Percentiles rank a stretch among this genome's conserved stretches.
phyloP scores from a whole-genome alignment of 2,329 filamentous ascomycete genomes.

The Penicillium nordicum region DNA sequence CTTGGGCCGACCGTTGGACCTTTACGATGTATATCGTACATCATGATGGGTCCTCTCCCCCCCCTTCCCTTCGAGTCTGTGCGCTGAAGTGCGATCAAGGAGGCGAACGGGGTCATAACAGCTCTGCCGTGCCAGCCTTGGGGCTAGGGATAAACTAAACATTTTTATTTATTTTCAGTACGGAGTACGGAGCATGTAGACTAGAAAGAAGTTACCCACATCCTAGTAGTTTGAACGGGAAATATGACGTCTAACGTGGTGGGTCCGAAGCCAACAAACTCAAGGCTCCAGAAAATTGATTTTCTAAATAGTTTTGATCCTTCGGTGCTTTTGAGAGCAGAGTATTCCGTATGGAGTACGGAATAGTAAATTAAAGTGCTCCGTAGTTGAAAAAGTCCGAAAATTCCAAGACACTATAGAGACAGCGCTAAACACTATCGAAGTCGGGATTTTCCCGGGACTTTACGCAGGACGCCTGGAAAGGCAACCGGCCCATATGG shows the following conservation, averaged over 20 bases:
- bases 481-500: slow-evolving; percentile 16
- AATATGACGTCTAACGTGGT: slow-evolving; percentile 3
- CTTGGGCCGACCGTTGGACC: slow-evolving; percentile 20
- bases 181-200: no score
- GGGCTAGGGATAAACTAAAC: not conserved
- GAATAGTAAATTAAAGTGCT: not conserved
- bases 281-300: slow-evolving; percentile 4
- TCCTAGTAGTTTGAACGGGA: not conserved
- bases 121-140: not conserved
- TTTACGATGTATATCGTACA: slow-evolving; percentile 9
- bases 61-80: slow-evolving; percentile 10
- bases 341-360: no score
- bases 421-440: not conserved
- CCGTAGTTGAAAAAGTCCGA: not conserved
- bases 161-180: not conserved
- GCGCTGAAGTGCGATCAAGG: slow-evolving; percentile 4
- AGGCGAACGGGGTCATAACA: not conserved
- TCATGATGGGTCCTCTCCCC: slow-evolving; percentile 11
- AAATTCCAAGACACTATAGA: not conserved
- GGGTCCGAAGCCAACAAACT: slow-evolving; percentile 2
- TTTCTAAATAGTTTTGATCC: not conserved
- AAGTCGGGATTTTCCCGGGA: not conserved
- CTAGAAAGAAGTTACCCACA: no score
- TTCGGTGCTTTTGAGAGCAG: not conserved
- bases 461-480: slow-evolving; percentile 22